Percentiles rank a stretch among this genome's conserved stretches.
Evolutionary conservation across 2,329 filamentous ascomycete genomes (phyloP).

Genomic region (Aspergillus nomiae): DNA sequence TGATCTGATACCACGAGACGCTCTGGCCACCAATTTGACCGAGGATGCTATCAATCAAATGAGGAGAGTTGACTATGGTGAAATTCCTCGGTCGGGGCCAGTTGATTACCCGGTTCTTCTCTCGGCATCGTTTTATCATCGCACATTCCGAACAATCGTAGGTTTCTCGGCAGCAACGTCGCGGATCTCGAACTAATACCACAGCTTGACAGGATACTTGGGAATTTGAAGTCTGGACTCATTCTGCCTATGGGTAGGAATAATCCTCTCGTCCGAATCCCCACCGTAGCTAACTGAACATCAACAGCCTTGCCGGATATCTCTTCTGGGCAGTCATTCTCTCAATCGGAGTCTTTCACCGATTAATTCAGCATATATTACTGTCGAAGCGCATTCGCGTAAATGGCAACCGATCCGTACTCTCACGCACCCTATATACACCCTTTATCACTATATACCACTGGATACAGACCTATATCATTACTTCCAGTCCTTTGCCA

Average conservation of each 20-base stretch:
- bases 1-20: constrained; percentile 29
- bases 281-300: neutral
- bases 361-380: constrained; percentile 26
- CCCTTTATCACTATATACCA: constrained; percentile 21
- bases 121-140: constrained; percentile 30
- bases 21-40: constrained; percentile 35
- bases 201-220: constrained; percentile 27
- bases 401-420: neutral
- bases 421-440: constrained; percentile 2
- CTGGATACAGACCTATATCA: constrained; percentile 42
- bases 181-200: neutral
- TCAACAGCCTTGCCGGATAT: constrained; percentile 33
- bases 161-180: constrained; percentile 7
- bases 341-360: constrained; percentile 36
- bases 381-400: constrained; percentile 11
- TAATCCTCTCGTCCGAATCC: neutral
- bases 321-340: constrained; percentile 45
- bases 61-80: constrained; percentile 33
- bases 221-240: constrained; percentile 36
- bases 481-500: constrained; percentile 48
- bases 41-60: constrained; percentile 36
- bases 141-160: constrained; percentile 37
- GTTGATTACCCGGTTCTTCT: constrained; percentile 33
- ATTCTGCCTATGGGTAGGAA: constrained; percentile 41
- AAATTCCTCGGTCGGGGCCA: constrained; percentile 25